Evolutionary conservation across 2,329 filamentous ascomycete genomes (phyloP).

Genomic region (Emydomyces testavorans): DNA sequence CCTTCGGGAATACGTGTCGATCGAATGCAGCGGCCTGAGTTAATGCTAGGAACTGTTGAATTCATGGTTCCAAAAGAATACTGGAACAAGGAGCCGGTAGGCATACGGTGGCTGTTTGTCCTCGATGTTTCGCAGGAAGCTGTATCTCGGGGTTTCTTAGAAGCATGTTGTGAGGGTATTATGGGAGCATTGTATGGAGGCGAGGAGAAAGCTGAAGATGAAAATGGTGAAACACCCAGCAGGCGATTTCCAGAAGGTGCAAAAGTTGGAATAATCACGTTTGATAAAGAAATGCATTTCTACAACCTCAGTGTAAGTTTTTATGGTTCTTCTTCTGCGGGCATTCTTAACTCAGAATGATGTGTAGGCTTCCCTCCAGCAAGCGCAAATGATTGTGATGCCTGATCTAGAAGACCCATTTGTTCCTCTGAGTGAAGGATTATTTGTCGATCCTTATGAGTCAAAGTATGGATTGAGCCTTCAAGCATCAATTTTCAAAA

Average conservation of each 20-base stretch:
- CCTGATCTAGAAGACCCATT: conserved; percentile 95
- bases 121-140: conserved; percentile 90
- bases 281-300: conserved; percentile 93
- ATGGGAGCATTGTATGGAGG: conserved; percentile 69
- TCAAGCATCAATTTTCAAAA: background rate
- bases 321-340: conserved; percentile 10
- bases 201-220: conserved; percentile 36
- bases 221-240: conserved; percentile 45
- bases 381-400: conserved; percentile 98
- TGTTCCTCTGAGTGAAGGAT: conserved; percentile 74
- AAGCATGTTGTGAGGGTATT: conserved; percentile 83
- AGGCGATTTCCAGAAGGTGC: conserved; percentile 59
- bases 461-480: conserved; percentile 49
- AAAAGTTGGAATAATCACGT: conserved; percentile 90
- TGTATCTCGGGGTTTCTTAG: conserved; percentile 78
- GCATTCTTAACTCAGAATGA: conserved; percentile 18
- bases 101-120: conserved; percentile 76
- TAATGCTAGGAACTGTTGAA: conserved; percentile 85
- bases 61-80: conserved; percentile 97
- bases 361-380: conserved; percentile 56
- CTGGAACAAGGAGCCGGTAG: conserved; percentile 88
- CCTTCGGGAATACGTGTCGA: conserved; percentile 79
- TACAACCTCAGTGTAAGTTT: conserved; percentile 74
- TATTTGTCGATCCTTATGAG: conserved; percentile 90
- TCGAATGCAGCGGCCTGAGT: conserved; percentile 74